These are phyloP conservation scores for Metschnikowia reukaufii DNA, from an alignment of 805 yeast genomes.

Conservation along the genomic window DNA sequence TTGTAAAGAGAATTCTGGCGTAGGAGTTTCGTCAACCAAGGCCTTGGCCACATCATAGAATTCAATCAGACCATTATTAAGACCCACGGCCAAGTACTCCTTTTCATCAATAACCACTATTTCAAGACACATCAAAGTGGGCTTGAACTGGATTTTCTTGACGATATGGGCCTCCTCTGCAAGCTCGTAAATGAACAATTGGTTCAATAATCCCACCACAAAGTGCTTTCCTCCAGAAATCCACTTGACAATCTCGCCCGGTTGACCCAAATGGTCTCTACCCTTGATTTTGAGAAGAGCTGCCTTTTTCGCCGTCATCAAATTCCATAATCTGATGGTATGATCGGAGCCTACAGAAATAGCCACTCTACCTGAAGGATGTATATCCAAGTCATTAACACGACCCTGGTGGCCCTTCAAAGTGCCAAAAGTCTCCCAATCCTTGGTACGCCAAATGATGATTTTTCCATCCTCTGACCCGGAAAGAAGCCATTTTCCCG, in stretches of 20 bases:
- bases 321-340: constrained; percentile 87
- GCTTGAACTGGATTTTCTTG: constrained; percentile 49
- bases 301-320: constrained; percentile 95
- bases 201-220: constrained; percentile 69
- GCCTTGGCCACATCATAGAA: constrained; percentile 46
- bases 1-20: constrained; percentile 57
- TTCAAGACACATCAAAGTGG: constrained; percentile 70
- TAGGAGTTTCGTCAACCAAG: constrained; percentile 18
- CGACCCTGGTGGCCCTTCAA: constrained; percentile 87
- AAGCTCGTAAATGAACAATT: constrained; percentile 64
- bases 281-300: constrained; percentile 74
- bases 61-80: constrained; percentile 66
- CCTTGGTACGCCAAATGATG: constrained; percentile 91
- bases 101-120: constrained; percentile 44
- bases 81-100: constrained; percentile 66
- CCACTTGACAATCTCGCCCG: constrained; percentile 70
- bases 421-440: constrained; percentile 90
- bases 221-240: constrained; percentile 64
- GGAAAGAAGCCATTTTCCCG: constrained; percentile 87
- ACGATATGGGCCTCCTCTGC: constrained; percentile 54
- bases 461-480: constrained; percentile 91
- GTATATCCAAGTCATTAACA: constrained; percentile 82
- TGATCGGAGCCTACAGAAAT: constrained; percentile 84
- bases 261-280: constrained; percentile 63
- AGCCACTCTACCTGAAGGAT: constrained; percentile 87